phyloP scores from a whole-genome alignment of 2,329 filamentous ascomycete genomes.

The Helotiales sp. region DNA sequence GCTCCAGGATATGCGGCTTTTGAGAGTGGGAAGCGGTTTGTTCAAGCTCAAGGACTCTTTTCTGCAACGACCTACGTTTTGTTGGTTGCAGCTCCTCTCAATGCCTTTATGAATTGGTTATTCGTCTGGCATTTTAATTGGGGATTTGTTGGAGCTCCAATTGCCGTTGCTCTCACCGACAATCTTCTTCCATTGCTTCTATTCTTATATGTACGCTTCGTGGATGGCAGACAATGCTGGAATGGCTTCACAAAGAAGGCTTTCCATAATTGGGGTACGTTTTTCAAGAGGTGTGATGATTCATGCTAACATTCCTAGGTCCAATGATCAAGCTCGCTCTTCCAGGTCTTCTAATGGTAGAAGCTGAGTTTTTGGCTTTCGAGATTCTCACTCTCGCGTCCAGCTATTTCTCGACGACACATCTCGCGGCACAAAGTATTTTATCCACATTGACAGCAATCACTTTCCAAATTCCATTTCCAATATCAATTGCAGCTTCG shows the following conservation, averaged over 20 bases:
- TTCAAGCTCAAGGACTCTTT: constrained; percentile 81
- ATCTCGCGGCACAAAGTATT: constrained; percentile 85
- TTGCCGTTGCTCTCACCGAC: constrained; percentile 74
- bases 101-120: constrained; percentile 75
- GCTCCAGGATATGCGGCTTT: constrained; percentile 76
- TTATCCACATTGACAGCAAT: constrained; percentile 76
- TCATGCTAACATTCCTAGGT: constrained; percentile 35
- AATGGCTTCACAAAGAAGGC: constrained; percentile 72
- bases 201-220: constrained; percentile 70
- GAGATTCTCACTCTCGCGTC: constrained; percentile 85
- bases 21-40: constrained; percentile 75
- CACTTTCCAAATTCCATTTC: constrained; percentile 90
- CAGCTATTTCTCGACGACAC: constrained; percentile 74
- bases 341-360: constrained; percentile 89
- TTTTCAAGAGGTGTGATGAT: background rate
- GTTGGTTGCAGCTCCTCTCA: constrained; percentile 72
- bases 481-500: constrained; percentile 82
- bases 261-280: constrained; percentile 65
- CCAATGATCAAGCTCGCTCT: constrained; percentile 86
- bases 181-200: constrained; percentile 72
- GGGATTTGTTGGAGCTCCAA: constrained; percentile 78
- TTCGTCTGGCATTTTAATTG: constrained; percentile 71
- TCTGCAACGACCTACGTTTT: constrained; percentile 78
- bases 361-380: constrained; percentile 91
- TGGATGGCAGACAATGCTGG: constrained; percentile 77